phyloP scores from a whole-genome alignment of 257 asterid species.

The Fraxinus anomala region DNA sequence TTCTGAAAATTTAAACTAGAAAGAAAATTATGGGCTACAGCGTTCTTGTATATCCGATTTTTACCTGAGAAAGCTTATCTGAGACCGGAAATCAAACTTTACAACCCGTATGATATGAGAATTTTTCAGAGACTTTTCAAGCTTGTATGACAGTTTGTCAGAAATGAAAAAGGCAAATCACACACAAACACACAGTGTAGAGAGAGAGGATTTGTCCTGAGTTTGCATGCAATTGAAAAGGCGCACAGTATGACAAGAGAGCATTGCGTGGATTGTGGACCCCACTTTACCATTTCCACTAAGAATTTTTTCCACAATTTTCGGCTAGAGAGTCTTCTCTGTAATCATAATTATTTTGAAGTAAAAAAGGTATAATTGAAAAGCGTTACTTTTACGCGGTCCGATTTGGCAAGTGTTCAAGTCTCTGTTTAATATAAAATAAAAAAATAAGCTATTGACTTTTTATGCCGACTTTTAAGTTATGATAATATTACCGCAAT shows the following conservation, averaged over 20 bases:
- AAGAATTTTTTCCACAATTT: not conserved
- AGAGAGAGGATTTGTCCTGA: constrained; percentile 12
- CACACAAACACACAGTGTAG: constrained; percentile 27
- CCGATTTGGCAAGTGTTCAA: not conserved
- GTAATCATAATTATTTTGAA: not conserved
- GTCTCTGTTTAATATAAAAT: not conserved
- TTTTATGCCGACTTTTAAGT: too few species aligned
- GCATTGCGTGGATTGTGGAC: constrained; percentile 35
- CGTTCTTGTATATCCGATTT: not conserved
- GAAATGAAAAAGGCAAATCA: not conserved
- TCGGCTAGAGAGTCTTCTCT: not conserved
- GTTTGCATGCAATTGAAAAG: constrained; percentile 39
- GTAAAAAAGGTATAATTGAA: not conserved
- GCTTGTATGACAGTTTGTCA: constrained; percentile 10
- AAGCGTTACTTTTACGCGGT: constrained; percentile 22
- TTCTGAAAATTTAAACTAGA: constrained; percentile 15
- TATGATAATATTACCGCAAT: too few species aligned
- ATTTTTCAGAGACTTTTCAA: constrained; percentile 19
- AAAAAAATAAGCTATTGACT: too few species aligned
- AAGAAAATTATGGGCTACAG: constrained; percentile 5
- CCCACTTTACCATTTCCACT: constrained; percentile 1
- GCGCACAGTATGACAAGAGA: constrained; percentile 24
- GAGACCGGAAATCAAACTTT: constrained; percentile 15
- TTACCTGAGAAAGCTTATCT: constrained; percentile 34
- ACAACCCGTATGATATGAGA: constrained; percentile 18